Conservation (phyloP, 768 basidiomycete species). For the Chalciporus sphaerocephalus region DNA sequence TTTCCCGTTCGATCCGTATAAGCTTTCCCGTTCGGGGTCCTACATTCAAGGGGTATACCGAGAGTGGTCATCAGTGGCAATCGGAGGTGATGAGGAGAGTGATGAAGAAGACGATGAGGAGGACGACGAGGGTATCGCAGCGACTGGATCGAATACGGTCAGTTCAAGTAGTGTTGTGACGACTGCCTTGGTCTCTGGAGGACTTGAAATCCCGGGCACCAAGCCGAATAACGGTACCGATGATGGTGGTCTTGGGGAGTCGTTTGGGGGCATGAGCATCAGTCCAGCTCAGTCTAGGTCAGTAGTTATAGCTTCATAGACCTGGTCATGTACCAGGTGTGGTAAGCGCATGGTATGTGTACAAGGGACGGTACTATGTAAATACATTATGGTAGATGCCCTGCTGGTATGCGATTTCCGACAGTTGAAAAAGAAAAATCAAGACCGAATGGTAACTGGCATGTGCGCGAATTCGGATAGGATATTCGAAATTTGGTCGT, state of each 20-base stretch:
- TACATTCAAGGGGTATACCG: conserved; percentile 85
- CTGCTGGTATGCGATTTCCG: not conserved
- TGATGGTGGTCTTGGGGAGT: conserved; percentile 56
- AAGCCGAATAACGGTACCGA: conserved; percentile 27
- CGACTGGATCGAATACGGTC: conserved; percentile 2
- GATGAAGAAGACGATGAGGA: conserved; percentile 63
- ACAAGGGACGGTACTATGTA: not conserved
- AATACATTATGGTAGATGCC: not conserved
- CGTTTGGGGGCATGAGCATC: conserved; percentile 81
- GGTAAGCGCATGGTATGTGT: not conserved
- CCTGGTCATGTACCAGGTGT: not conserved
- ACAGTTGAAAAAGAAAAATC: not conserved
- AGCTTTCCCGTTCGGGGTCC: conserved; percentile 68
- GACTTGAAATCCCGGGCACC: conserved; percentile 22
- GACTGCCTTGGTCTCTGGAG: conserved; percentile 4
- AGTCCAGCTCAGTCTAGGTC: conserved; percentile 49
- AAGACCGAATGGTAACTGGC: conserved; percentile 17
- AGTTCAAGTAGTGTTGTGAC: conserved; percentile 1
- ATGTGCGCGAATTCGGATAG: conserved; percentile 21
- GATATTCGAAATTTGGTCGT: not conserved
- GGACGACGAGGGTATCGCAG: conserved; percentile 29
- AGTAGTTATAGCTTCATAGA: conserved; percentile 13
- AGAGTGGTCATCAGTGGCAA: conserved; percentile 82
- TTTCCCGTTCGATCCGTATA: conserved; percentile 98
- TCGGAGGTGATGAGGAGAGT: conserved; percentile 63